Base-by-base conservation (phyloP, 2,329 filamentous ascomycete genomes). In the Colletotrichum liaoningense region DNA sequence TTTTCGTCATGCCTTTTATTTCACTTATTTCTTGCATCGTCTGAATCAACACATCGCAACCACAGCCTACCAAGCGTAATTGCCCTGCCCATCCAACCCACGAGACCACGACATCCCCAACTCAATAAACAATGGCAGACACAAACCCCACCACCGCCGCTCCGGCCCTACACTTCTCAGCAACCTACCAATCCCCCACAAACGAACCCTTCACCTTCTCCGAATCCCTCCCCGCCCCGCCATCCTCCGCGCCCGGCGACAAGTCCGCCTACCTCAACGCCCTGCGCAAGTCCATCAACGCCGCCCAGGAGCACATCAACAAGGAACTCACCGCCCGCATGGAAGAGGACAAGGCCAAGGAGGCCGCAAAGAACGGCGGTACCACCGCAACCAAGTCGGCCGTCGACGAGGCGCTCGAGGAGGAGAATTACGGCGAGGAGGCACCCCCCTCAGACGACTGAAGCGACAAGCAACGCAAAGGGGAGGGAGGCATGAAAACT, bases 391-490 rank as follows among this genome's bases (percentile, higher is more conserved):
- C 57, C 9, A 78, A 73, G 59, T 68, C 67, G 4, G 77, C 72
- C 9, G 78, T 86, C 11, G 87, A 90, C 73, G 90, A 92, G 73
- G 86, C 82, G 12, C 88, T 88, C 74, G 91, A 92, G 79, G 93
- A 95, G 79, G 90, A 94, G 78, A 93, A 95, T 79, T 97, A 98
- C 80, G 95, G 95, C 60, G 95, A 97, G 82, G 95, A 97, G 81
- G 89, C 92, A 28, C 85, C 89, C 14, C 91, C 92, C 63, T 92
- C 93, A 55, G 92, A 93, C 68, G 89, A 89, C 66, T 80, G 78
- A 78, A 78, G 33, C 52, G 9, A 38, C 3, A 26, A 7, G 7
- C 38, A 42, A 2, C 30, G 19, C 38, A 42, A 19, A 35, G 11
- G 33, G 38, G 38, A 14, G 38, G 38, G 38, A 12, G 11, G 16